A percentile compares a stretch with the other conserved stretches of the same genome.
phyloP scores from a whole-genome alignment of 2,329 filamentous ascomycete species.

The Exophiala oligosperma region DNA sequence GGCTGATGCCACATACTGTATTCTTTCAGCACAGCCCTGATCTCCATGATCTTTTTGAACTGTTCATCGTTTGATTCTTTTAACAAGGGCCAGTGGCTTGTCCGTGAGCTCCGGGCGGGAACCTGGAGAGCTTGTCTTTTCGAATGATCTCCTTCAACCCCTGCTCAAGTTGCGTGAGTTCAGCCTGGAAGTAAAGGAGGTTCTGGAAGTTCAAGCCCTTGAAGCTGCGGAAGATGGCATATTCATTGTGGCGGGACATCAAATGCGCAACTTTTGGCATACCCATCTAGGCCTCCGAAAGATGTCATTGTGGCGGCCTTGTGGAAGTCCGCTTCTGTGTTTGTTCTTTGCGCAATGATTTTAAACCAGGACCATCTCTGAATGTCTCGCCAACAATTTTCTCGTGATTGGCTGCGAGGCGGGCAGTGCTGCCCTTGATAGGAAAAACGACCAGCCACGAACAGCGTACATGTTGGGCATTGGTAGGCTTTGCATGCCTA shows the following conservation, averaged over 20 bases:
- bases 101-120: no score
- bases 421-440: no score
- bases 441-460: no score
- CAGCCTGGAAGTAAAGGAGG: conserved; percentile 9
- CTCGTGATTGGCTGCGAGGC: no score
- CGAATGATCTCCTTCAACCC: neutral
- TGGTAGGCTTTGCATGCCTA: no score
- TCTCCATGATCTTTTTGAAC: neutral
- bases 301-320: no score
- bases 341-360: no score
- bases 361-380: no score
- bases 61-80: neutral
- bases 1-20: neutral
- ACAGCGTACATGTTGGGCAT: no score
- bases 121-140: neutral
- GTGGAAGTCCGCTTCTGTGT: no score
- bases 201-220: conserved; percentile 2
- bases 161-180: conserved; percentile 6
- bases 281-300: neutral
- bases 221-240: conserved; percentile 6
- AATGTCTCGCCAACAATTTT: no score
- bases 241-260: conserved; percentile 5
- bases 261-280: conserved; percentile 3
- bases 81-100: neutral
- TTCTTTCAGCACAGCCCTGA: neutral